A percentile compares a stretch with the other conserved stretches of the same genome.
Conservation (phyloP, 169 alveolate genomes). For the Toxoplasma gondii region DNA sequence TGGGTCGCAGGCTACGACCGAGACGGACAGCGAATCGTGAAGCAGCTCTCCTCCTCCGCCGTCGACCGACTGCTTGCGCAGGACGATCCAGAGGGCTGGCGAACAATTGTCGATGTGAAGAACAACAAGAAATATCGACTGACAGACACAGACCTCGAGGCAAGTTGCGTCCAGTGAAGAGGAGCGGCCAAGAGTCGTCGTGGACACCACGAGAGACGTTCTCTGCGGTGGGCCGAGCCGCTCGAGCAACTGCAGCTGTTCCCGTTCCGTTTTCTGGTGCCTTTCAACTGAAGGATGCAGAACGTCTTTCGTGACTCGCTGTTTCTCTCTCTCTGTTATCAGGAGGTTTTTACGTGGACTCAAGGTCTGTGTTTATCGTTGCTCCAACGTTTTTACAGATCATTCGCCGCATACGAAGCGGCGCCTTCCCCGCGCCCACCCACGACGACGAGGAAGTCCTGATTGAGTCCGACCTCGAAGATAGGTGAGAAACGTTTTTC, state of each 20-base stretch:
- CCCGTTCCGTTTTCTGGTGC: too few species aligned
- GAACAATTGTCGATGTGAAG: conserved; percentile 89
- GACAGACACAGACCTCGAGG: conserved; percentile 89
- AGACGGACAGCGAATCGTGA: conserved; percentile 54
- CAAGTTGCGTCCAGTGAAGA: conserved; percentile 49
- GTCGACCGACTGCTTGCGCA: conserved; percentile 81
- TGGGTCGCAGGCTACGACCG: conserved; percentile 21
- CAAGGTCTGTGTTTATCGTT: too few species aligned
- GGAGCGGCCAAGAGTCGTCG: neutral
- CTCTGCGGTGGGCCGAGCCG: too few species aligned
- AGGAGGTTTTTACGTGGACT: too few species aligned
- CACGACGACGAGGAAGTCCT: conserved; percentile 46
- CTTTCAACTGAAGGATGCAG: too few species aligned
- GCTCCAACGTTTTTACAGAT: neutral
- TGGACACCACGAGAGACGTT: too few species aligned
- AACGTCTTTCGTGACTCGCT: too few species aligned
- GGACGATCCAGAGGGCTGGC: conserved; percentile 94
- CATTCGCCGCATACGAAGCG: conserved; percentile 15
- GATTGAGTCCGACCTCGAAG: conserved; percentile 27
- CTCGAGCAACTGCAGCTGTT: too few species aligned
- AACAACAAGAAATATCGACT: conserved; percentile 87
- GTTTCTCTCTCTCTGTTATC: too few species aligned
- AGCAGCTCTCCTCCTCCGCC: conserved; percentile 62
- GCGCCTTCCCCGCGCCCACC: conserved; percentile 22
- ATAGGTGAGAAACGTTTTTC: conserved; percentile 10